Evolutionary conservation across 345 rosid species (phyloP), one percentile per base, ranked within the genome.

Genomic region (Nasturtium officinale): DNA sequence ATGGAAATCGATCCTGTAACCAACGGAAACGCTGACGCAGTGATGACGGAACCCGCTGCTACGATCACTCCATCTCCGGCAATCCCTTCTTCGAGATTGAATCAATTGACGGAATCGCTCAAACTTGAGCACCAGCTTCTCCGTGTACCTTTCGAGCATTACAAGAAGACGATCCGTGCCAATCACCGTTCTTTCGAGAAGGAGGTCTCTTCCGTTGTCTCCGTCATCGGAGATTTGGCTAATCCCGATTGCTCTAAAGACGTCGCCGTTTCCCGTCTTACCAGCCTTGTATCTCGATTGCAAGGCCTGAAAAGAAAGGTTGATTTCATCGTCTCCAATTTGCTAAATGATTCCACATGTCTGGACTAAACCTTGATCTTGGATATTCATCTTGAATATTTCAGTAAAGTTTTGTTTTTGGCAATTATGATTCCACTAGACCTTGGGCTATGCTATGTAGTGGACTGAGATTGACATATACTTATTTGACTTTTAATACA

Each of bases 261-360:
- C 67, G 89, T 78, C 40, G 90, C 97, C 45, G 90, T 91, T 35
- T 78, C 86, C 61, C 90, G 85, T 53, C 97, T 92, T 30, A 81
- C 83, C 40, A 81, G 86, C 55, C 94, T 91, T 18, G 99, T 91
- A 1, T 91, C 96, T 69, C 87, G 96, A 77, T 83, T 95, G 76
- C 99, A 91, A 72, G 99, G 99, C 23, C 92, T 95, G 61, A 95
- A 95, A 82, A 76, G 97, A 69, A 95, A 92, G 96, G 99, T 90
- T 71, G 11, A 6, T 57, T 43, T 71, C 3, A n/a, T 55, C 29
- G 1, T 20, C 73, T 56, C 18, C n/a, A n/a, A n/a, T n/a, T n/a
- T n/a, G n/a, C n/a, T n/a, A n/a, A n/a, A n/a, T n/a, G 16, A 71
- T 37, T 40, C 21, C 26, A 46, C 66, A n/a, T 71, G 6, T 71